Percentiles rank a stretch among this genome's conserved stretches.
These are phyloP conservation scores for Adansonia madagascariensis DNA, from an alignment of 441 rosid genomes.

Conservation along the genomic window DNA sequence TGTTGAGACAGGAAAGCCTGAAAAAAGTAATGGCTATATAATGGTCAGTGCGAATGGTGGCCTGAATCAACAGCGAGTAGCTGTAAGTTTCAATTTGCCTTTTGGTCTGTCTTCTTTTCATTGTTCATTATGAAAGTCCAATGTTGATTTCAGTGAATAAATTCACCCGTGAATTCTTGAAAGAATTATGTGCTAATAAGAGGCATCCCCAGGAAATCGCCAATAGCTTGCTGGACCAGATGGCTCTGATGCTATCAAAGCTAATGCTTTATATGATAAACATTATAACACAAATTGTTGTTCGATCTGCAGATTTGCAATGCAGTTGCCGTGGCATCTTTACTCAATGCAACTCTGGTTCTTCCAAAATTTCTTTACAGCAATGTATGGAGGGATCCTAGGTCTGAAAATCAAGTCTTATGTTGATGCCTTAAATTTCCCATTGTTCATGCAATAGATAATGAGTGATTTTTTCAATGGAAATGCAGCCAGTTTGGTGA, in stretches of 20 bases:
- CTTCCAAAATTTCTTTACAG: conserved; percentile 89
- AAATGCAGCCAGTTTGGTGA: conserved; percentile 85
- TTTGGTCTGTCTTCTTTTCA: neutral
- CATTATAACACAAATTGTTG: neutral
- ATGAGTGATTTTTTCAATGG: conserved; percentile 22
- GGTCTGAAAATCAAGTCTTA: conserved; percentile 46
- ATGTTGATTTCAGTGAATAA: neutral
- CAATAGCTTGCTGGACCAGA: neutral
- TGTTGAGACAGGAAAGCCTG: conserved; percentile 50
- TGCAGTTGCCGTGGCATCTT: conserved; percentile 79
- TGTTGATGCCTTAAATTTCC: neutral
- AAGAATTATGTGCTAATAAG: neutral
- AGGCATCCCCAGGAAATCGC: neutral
- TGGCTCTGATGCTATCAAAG: neutral
- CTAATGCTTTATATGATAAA: neutral
- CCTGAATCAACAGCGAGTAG: conserved; percentile 94
- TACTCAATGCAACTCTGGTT: conserved; percentile 76
- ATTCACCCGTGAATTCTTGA: neutral
- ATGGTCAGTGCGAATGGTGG: conserved; percentile 92
- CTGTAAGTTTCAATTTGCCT: conserved; percentile 58
- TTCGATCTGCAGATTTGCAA: conserved; percentile 70
- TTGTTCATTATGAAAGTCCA: neutral
- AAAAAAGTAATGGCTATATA: conserved; percentile 63
- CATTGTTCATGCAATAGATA: neutral
- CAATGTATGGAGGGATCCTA: conserved; percentile 96